Base-by-base conservation (phyloP, 371 early-diverging fungal genomes). In the Mucor indicus region DNA sequence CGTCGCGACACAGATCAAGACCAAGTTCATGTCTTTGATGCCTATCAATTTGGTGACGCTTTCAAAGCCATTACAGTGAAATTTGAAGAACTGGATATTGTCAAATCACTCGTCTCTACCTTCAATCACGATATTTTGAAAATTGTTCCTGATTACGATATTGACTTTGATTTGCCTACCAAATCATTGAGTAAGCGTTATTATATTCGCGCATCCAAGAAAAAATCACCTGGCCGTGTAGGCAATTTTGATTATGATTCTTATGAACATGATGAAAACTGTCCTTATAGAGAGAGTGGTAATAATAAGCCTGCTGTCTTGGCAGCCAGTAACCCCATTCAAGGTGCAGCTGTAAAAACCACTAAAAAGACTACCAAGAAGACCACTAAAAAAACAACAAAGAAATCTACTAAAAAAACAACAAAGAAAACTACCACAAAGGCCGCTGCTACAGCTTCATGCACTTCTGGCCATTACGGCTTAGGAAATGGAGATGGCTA, bases 111-210 rank as follows among this genome's bases (percentile, higher is more conserved):
- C 30, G 31, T 33, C 10, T 29, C 19, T 19, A 16, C 27, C 41
- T 67, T 59, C 20, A 25, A 27, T 11, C 9, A 52, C 17, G 63
- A 72, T 27, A 58, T 72, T 20, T 5, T 62, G 1, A 50, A 58
- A 12, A 57, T 72, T 22, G 48, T 69, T 30, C 73, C 73, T 44
- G 73, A 72, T 32, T 47, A 64, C 13, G 57, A 66, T 17, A 44
- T 72, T 16, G 45, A 61, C n/a, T 72, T 66, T 41, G 50, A 71
- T 25, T 55, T 71, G 7, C 63, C 65, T 12, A 46, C 45, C 12
- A 37, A 13, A 12, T 15, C 36, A 35, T 20, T 55, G 19, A 42
- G 37, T 6, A 53, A 54, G 42, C 58, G 66, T 36, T 58, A 54
- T 23, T 53, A 60, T 27, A 55, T 55, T 50, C 43, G 43, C 15